Evolutionary conservation across 2,329 filamentous ascomycete genomes (phyloP), one percentile per base, ranked within the genome.

Genomic region (Coniochaeta prunicola): DNA sequence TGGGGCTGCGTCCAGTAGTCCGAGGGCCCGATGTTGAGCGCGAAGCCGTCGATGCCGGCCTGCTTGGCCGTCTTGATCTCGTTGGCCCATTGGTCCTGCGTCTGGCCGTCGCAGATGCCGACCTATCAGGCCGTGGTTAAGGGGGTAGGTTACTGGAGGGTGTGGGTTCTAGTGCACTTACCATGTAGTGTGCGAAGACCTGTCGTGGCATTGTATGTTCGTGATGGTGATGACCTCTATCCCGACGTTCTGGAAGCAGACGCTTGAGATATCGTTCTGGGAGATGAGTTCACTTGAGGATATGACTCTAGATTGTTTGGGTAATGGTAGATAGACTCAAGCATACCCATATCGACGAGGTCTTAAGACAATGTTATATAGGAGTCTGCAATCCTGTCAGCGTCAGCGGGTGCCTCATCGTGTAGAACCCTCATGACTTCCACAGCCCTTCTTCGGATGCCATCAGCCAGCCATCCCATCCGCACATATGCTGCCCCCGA

Each of bases 11-110:
- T 74, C 65, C 69, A 73, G 7, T 62, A 60, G 58, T 74, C 71
- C 0, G 45, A 59, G 19, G 71, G 68, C 3, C 71, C 73, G 26
- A 75, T 69, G 63, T 76, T 76, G 53, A 76, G 69, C n/a, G 73
- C 73, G 62, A 76, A 76, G 24, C 71, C 73, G 61, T 76, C 72
- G 58, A 75, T 73, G 33, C 74, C 73, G 2, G 72, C 70, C 15
- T 69, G 60, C 57, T 72, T 63, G 17, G 73, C 73, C 13, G 67
- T 62, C n/a, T 54, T 54, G 56, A 75, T 70, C 58, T 76, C 73
- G 15, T 65, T 64, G 54, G 58, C 42, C 72, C 72, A 74, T 58
- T 71, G 67, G 28, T 65, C 60, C 15, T 58, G 57, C 0, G 63
- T 58, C 58, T 74, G 71, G 30, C 62, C 64, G 58, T 65, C 62